phyloP scores from a whole-genome alignment of 75 land plant genomes.

The Sequoia sempervirens region DNA sequence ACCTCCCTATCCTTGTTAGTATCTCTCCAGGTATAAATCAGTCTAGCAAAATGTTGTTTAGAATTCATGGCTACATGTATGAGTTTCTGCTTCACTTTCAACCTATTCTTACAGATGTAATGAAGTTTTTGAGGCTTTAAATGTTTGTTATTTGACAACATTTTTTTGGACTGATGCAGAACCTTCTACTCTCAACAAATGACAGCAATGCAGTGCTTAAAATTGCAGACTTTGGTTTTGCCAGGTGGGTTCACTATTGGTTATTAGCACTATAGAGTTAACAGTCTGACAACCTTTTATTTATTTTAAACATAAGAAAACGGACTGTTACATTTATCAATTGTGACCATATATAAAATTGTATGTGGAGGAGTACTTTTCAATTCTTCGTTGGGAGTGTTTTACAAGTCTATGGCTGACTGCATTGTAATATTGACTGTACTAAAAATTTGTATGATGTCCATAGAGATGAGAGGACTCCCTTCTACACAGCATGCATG shows the following conservation, averaged over 20 bases:
- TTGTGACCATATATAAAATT: not conserved
- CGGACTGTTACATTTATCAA: not conserved
- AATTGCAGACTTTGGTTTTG: conserved; percentile 99
- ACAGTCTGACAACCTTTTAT: not conserved
- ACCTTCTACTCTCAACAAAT: conserved; percentile 77
- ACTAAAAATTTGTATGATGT: not conserved
- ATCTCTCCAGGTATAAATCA: not conserved
- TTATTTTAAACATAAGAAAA: not conserved
- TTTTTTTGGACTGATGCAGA: conserved; percentile 40
- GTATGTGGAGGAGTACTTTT: not conserved
- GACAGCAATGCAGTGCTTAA: conserved; percentile 72
- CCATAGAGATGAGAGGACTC: not conserved
- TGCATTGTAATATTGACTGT: not conserved
- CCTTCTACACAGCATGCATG: not conserved
- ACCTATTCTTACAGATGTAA: not conserved
- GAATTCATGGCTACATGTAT: not conserved
- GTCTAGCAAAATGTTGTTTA: not conserved
- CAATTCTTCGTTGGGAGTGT: not conserved
- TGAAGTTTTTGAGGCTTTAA: not conserved
- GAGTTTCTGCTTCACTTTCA: not conserved
- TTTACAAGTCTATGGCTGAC: not conserved
- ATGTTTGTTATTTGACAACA: not conserved
- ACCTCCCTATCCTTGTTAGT: not conserved
- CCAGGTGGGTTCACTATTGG: conserved; percentile 50
- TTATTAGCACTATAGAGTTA: not conserved